Evolutionary conservation across 495 filamentous ascomycete genomes (phyloP).

Genomic region (Tuber indicum): DNA sequence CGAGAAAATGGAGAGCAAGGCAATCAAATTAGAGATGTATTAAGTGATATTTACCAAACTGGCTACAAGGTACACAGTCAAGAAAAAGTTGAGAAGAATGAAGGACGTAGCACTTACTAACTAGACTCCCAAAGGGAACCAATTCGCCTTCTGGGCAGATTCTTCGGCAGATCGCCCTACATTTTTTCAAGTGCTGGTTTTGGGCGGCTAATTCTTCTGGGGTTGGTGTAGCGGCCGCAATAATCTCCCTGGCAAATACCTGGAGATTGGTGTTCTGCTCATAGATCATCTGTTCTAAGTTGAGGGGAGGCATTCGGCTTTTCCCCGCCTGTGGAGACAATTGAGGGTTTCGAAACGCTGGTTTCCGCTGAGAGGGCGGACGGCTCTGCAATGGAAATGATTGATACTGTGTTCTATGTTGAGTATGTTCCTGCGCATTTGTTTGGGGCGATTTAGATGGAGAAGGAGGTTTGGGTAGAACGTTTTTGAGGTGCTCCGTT

Average conservation of each 20-base stretch:
- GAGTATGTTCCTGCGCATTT: conserved; percentile 16
- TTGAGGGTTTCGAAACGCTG: not conserved
- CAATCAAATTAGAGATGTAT: conserved; percentile 32
- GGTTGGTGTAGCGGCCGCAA: conserved; percentile 26
- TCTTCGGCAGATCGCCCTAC: conserved; percentile 31
- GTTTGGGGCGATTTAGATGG: conserved; percentile 9
- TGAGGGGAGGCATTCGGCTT: not conserved
- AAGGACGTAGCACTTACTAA: conserved; percentile 34
- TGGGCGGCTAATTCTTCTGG: conserved; percentile 23
- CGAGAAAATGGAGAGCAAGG: conserved; percentile 22
- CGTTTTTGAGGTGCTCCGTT: conserved; percentile 17
- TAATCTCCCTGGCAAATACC: conserved; percentile 29
- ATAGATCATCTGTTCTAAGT: conserved; percentile 20
- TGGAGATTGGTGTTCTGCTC: conserved; percentile 30
- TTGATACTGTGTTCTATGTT: conserved; percentile 30
- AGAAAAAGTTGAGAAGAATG: conserved; percentile 2
- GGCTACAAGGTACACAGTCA: conserved; percentile 7
- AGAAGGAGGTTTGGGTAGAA: conserved; percentile 9
- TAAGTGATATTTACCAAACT: not conserved
- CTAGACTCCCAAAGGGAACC: conserved; percentile 39
- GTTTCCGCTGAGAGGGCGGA: not conserved
- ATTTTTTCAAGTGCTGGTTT: conserved; percentile 27
- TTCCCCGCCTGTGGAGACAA: not conserved
- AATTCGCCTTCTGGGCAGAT: conserved; percentile 30
- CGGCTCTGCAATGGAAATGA: conserved; percentile 21